A percentile compares a stretch with the other conserved stretches of the same genome.
Conservation (phyloP, 768 basidiomycete species). For the Pluteus cervinus region DNA sequence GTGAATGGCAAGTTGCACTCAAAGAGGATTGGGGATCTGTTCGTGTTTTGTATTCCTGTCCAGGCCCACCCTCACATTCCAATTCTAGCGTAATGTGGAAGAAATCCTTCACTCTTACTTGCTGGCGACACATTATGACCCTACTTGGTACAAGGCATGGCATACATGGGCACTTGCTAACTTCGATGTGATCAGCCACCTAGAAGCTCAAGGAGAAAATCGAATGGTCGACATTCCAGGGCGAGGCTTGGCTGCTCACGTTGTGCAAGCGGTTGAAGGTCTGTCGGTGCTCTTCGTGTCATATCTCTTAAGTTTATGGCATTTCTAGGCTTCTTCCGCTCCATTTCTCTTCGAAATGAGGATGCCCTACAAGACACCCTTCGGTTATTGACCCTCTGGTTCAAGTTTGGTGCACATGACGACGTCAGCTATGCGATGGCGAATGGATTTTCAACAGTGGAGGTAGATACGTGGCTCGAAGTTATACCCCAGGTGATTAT, state of each 20-base stretch:
- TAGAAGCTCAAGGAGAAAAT: conserved; percentile 62
- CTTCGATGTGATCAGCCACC: conserved; percentile 83
- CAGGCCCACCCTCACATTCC: neutral
- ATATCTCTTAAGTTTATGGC: conserved; percentile 6
- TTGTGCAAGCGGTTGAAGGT: conserved; percentile 93
- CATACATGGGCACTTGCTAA: conserved; percentile 98
- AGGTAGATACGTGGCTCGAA: conserved; percentile 97
- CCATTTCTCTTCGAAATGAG: conserved; percentile 83
- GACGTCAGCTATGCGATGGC: conserved; percentile 88
- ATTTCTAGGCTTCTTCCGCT: conserved; percentile 82
- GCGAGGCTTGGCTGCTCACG: conserved; percentile 68
- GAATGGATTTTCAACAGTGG: conserved; percentile 81
- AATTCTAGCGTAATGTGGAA: conserved; percentile 61
- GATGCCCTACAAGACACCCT: conserved; percentile 94
- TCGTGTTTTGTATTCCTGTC: conserved; percentile 20
- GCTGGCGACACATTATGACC: conserved; percentile 86
- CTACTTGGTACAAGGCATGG: conserved; percentile 99
- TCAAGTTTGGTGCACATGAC: conserved; percentile 89
- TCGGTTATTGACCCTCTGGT: conserved; percentile 92
- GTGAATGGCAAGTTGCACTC: conserved; percentile 86
- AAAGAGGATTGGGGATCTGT: conserved; percentile 78
- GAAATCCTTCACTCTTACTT: conserved; percentile 83
- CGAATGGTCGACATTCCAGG: conserved; percentile 53
- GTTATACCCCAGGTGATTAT: conserved; percentile 87
- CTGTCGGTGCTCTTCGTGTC: conserved; percentile 7